These are phyloP conservation scores for Tuber microsphaerosporum DNA, from an alignment of 495 filamentous ascomycete genomes.

Conservation along the genomic window DNA sequence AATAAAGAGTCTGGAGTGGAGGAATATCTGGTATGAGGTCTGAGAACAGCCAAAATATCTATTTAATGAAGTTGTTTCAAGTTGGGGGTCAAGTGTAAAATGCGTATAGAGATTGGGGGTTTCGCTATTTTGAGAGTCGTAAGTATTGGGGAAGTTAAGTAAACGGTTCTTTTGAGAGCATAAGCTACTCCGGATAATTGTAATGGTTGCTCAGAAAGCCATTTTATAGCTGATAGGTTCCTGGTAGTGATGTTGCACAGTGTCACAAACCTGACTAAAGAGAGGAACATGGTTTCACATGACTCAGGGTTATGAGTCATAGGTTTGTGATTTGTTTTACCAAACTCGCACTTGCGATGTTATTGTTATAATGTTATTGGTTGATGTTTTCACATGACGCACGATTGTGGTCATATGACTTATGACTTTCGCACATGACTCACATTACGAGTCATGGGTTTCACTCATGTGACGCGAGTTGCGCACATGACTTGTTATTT, in stretches of 20 bases:
- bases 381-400: too few relatives aligned
- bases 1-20: neutral
- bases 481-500: too few relatives aligned
- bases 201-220: neutral
- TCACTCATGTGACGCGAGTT: too few relatives aligned
- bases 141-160: neutral
- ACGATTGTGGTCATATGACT: too few relatives aligned
- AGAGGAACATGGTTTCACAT: too few relatives aligned
- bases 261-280: too few relatives aligned
- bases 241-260: neutral
- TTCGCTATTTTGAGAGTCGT: neutral
- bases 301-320: too few relatives aligned
- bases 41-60: conserved; percentile 8
- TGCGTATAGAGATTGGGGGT: neutral
- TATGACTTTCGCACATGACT: too few relatives aligned
- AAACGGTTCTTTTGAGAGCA: neutral
- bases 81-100: neutral
- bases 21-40: neutral
- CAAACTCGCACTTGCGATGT: too few relatives aligned
- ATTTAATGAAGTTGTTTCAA: neutral
- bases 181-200: neutral
- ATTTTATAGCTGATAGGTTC: neutral
- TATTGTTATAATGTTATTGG: too few relatives aligned
- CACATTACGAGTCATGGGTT: too few relatives aligned
- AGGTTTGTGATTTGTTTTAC: too few relatives aligned